Evolutionary conservation across 768 basidiomycete species (phyloP), one percentile per base, ranked within the genome.

Genomic region (Rhizopogon sp.): DNA sequence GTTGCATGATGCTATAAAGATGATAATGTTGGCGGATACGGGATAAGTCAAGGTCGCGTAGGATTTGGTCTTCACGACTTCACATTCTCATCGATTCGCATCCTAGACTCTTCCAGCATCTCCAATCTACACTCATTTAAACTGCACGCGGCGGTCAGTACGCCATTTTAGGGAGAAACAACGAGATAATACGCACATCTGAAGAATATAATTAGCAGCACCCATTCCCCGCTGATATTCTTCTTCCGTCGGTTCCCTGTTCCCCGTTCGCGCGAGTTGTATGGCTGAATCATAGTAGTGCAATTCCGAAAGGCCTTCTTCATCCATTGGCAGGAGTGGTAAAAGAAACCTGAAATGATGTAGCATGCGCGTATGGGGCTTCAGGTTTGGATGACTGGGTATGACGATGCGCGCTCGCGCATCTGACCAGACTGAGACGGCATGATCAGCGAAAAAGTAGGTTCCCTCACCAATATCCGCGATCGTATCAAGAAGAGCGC

Each of bases 231-330:
- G 63, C 47, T 77, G 72, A 64, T 84, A 91, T 68, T 91, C 90
- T 37, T 73, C 75, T 65, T 88, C 86, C 0, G 79, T 81, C 40
- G 85, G 79, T 61, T 87, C 87, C 43, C 72, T 69, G 3, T 74
- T 72, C 1, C 81, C 77, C 50, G 84, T 81, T 17, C 87, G 78
- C 25, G 82, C 88, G 10, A 88, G 74, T 65, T 91, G 88, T 47
- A 91, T 78, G 1, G 81, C 85, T 46, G 87, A 82, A 62, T 91
- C 89, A 62, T 88, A 91, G 61, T 85, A 85, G 66, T 90, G 86
- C 53, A 91, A 66, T 0, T 81, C 75, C 13, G 88, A 81, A 45
- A 88, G 68, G n/a, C 83, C 83, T 43, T 84, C 79, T 29, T 82
- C 82, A 56, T 87, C 83, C 54, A 67, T 70, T 68, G 75, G 54